phyloP scores from a whole-genome alignment of 2,329 filamentous ascomycete species.

The Hysterium pulicare region DNA sequence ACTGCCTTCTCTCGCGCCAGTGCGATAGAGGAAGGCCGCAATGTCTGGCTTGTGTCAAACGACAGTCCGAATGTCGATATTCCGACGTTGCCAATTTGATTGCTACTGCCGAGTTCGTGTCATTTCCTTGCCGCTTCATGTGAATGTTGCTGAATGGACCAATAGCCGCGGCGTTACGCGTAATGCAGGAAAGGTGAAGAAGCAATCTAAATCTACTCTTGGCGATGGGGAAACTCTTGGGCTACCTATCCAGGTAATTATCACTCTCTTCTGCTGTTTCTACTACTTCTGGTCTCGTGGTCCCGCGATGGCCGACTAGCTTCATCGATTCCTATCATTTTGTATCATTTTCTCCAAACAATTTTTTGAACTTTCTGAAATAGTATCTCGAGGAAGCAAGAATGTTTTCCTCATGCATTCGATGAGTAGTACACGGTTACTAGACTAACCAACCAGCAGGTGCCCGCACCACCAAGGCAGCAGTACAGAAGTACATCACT shows the following conservation, averaged over 20 bases:
- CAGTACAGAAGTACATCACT: conserved; percentile 32
- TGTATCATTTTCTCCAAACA: too few species aligned
- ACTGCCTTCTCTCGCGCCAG: conserved; percentile 40
- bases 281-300: too few species aligned
- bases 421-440: too few species aligned
- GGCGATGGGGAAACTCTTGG: conserved; percentile 20
- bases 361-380: too few species aligned
- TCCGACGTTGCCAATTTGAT: conserved; percentile 73
- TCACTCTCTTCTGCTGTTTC: too few species aligned
- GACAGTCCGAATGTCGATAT: conserved; percentile 72
- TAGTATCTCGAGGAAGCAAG: too few species aligned
- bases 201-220: conserved; percentile 26
- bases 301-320: too few species aligned
- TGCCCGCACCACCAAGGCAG: conserved; percentile 22
- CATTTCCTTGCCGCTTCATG: too few species aligned
- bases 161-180: conserved; percentile 29
- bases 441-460: conserved; percentile 14
- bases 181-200: conserved; percentile 22
- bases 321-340: too few species aligned
- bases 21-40: conserved; percentile 69
- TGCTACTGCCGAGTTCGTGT: conserved; percentile 57
- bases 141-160: conserved; percentile 16
- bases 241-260: conserved; percentile 27
- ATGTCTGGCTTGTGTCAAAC: conserved; percentile 62
- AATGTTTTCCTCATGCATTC: too few species aligned